Evolutionary conservation across 768 basidiomycete species (phyloP).

Genomic region (Leccinum disarticulatum): DNA sequence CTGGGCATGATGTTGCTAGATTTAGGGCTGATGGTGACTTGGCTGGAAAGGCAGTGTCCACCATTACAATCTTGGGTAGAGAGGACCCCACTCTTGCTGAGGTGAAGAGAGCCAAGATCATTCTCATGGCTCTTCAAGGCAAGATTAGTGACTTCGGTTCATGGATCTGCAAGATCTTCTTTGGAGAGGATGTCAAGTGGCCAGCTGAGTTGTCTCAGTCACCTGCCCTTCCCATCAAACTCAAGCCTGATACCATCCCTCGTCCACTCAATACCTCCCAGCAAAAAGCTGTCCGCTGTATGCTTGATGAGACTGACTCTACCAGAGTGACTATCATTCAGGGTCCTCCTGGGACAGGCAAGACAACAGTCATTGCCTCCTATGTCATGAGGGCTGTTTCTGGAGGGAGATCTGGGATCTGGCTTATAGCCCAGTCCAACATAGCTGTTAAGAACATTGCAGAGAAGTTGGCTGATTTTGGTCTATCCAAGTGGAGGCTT

Average conservation of each 20-base stretch:
- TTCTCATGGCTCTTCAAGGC: slow-evolving; percentile 40
- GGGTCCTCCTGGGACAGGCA: slow-evolving; percentile 70
- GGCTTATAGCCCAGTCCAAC: slow-evolving; percentile 85
- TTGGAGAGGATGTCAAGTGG: slow-evolving; percentile 35
- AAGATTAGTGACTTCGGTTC: slow-evolving; percentile 31
- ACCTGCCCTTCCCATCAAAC: slow-evolving; percentile 15
- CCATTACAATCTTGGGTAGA: slow-evolving; percentile 51
- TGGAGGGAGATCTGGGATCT: slow-evolving; percentile 51
- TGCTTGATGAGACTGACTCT: slow-evolving; percentile 38
- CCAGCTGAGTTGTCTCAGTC: slow-evolving; percentile 34
- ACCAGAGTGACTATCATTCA: slow-evolving; percentile 38
- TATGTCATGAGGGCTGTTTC: slow-evolving; percentile 52
- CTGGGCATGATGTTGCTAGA: slow-evolving; percentile 18
- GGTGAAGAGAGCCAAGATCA: slow-evolving; percentile 32
- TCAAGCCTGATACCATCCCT: slow-evolving; percentile 17
- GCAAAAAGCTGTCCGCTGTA: slow-evolving; percentile 33
- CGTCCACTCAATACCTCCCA: slow-evolving; percentile 42
- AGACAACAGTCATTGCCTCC: slow-evolving; percentile 69
- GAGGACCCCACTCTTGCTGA: slow-evolving; percentile 63
- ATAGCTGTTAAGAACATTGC: slow-evolving; percentile 90
- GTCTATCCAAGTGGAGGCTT: slow-evolving; percentile 58
- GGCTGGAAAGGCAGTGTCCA: slow-evolving; percentile 30
- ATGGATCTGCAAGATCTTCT: slow-evolving; percentile 40
- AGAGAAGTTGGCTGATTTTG: slow-evolving; percentile 63
- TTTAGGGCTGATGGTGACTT: slow-evolving; percentile 26